A percentile compares a stretch with the other conserved stretches of the same genome.
These are phyloP conservation scores for Clohesyomyces aquaticus DNA, from an alignment of 495 filamentous ascomycete genomes.

Conservation along the genomic window DNA sequence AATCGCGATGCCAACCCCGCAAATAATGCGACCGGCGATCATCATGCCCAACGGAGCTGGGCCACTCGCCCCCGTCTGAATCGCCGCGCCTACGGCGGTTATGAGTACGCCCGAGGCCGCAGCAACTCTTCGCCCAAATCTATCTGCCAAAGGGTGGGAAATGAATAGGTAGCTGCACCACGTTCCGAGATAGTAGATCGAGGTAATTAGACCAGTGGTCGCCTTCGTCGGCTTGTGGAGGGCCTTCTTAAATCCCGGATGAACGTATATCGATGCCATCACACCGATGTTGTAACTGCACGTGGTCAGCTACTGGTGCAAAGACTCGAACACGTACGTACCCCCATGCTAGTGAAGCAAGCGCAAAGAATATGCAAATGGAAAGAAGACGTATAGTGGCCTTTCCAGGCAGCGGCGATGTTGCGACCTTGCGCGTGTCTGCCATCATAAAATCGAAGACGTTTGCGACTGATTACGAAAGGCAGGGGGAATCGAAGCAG, in stretches of 20 bases:
- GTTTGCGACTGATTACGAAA: too few species aligned
- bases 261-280: constrained; percentile 59
- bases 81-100: constrained; percentile 52
- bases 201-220: constrained; percentile 57
- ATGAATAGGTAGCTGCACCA: constrained; percentile 60
- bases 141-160: constrained; percentile 54
- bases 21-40: constrained; percentile 56
- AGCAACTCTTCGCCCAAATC: constrained; percentile 56
- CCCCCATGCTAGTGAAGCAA: constrained; percentile 66
- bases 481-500: neutral
- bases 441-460: too few species aligned
- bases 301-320: neutral
- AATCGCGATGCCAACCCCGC: constrained; percentile 56
- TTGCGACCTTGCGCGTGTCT: constrained; percentile 4
- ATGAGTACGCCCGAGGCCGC: constrained; percentile 53
- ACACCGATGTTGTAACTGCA: constrained; percentile 61
- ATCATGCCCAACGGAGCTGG: constrained; percentile 55
- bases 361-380: constrained; percentile 57
- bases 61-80: constrained; percentile 52
- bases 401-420: constrained; percentile 26
- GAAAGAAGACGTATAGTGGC: constrained; percentile 52
- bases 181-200: constrained; percentile 62
- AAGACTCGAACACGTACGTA: constrained; percentile 27
- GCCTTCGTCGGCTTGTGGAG: constrained; percentile 52
- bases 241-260: constrained; percentile 55